Evolutionary conservation across 2,329 filamentous ascomycete species (phyloP).

Genomic region (Ophiocordyceps robertsii): DNA sequence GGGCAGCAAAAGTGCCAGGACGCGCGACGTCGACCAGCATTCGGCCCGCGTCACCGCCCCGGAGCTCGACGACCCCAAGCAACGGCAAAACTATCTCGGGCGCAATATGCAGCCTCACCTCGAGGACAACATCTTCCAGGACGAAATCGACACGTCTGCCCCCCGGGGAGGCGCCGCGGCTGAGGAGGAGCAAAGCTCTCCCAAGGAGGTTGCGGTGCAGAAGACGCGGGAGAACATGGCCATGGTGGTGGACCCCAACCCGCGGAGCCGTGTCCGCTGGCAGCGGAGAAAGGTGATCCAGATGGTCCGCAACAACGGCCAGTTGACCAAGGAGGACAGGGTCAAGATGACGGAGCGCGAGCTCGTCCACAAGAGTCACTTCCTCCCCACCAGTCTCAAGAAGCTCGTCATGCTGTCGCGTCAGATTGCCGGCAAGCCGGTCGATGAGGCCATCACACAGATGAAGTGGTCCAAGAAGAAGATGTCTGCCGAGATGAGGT

Average conservation of each 20-base stretch:
- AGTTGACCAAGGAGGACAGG: constrained; percentile 43
- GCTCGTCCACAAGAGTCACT: constrained; percentile 46
- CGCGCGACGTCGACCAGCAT: not conserved
- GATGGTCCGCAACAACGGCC: constrained; percentile 48
- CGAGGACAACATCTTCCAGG: constrained; percentile 49
- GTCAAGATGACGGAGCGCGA: constrained; percentile 52
- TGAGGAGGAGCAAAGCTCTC: constrained; percentile 4
- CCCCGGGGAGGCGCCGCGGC: constrained; percentile 5
- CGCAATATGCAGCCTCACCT: constrained; percentile 26
- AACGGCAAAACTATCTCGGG: constrained; percentile 26
- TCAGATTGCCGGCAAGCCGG: constrained; percentile 85
- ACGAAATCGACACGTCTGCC: constrained; percentile 31
- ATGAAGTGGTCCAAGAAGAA: constrained; percentile 96
- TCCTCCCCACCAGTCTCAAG: constrained; percentile 77
- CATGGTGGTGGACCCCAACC: constrained; percentile 60
- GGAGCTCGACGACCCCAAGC: constrained; percentile 28
- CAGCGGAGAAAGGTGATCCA: constrained; percentile 75
- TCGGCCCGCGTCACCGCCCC: constrained; percentile 6
- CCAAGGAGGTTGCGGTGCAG: constrained; percentile 16
- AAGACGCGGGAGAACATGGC: constrained; percentile 39
- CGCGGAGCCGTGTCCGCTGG: constrained; percentile 57
- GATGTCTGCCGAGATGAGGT: constrained; percentile 65
- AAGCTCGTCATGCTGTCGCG: constrained; percentile 77
- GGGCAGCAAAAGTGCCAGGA: constrained; percentile 9
- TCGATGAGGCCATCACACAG: constrained; percentile 86